Conservation (phyloP, 2,329 filamentous ascomycete species). For the Epichloe scottii region DNA sequence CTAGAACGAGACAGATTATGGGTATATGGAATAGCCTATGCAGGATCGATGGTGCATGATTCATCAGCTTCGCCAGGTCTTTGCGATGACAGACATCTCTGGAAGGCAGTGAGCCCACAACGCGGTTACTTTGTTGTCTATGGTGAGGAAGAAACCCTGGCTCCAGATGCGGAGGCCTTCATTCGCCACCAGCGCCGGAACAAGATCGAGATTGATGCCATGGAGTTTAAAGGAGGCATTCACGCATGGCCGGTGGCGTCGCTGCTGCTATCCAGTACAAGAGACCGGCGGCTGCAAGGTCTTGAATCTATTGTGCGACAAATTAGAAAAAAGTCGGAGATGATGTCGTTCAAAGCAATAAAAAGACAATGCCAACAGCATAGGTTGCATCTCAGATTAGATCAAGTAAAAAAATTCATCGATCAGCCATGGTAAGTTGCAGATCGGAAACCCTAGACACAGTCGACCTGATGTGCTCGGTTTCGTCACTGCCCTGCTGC, state of each 20-base stretch:
- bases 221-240: slow-evolving; percentile 53
- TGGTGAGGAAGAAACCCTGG: slow-evolving; percentile 67
- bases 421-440: slow-evolving; percentile 14
- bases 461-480: slow-evolving; percentile 25
- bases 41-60: slow-evolving; percentile 28
- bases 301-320: slow-evolving; percentile 29
- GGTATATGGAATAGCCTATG: slow-evolving; percentile 57
- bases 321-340: slow-evolving; percentile 21
- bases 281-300: slow-evolving; percentile 38
- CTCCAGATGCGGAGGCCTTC: slow-evolving; percentile 52
- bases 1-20: slow-evolving; percentile 54
- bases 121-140: slow-evolving; percentile 59
- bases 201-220: slow-evolving; percentile 40
- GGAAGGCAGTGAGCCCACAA: slow-evolving; percentile 52
- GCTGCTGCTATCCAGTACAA: slow-evolving; percentile 38
- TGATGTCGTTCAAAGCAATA: slow-evolving; percentile 8
- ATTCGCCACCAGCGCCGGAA: slow-evolving; percentile 41
- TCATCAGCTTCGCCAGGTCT: slow-evolving; percentile 50
- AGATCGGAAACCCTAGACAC: slow-evolving; percentile 32
- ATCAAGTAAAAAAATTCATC: slow-evolving; percentile 42
- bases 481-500: slow-evolving; percentile 29
- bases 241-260: slow-evolving; percentile 74
- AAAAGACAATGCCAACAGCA: slow-evolving; percentile 6
- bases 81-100: slow-evolving; percentile 53
- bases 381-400: slow-evolving; percentile 40